Evolutionary conservation across 23 red algal species (phyloP).

Genomic region (Gracilaria vermiculophylla): DNA sequence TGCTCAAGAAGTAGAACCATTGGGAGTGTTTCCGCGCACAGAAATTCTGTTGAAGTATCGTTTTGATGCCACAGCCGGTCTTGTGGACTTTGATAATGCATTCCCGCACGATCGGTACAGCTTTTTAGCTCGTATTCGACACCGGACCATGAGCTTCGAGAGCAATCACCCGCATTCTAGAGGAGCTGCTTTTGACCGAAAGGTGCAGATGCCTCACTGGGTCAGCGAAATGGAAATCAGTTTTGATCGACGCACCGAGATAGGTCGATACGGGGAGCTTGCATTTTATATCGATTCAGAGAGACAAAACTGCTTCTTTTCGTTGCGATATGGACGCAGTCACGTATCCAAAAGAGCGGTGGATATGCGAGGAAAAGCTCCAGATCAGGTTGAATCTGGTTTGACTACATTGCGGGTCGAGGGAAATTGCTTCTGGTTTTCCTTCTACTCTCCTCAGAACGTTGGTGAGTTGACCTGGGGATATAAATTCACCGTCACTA

Average conservation of each 20-base stretch:
- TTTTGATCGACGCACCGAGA: conserved; percentile 25
- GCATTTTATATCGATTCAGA: conserved; percentile 28
- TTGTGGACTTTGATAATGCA: conserved; percentile 3
- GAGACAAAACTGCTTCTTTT: background rate
- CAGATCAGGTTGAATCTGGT: background rate
- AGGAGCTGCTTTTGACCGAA: background rate
- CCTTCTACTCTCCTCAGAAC: conserved; percentile 47
- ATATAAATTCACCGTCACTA: conserved; percentile 15
- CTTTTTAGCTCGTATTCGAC: conserved; percentile 22
- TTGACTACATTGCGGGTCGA: background rate
- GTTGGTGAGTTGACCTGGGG: conserved; percentile 40
- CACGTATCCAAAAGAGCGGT: background rate
- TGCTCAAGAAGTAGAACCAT: conserved; percentile 47
- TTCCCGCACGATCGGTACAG: conserved; percentile 4
- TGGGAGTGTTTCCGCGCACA: background rate
- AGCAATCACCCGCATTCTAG: conserved; percentile 21
- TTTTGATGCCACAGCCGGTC: conserved; percentile 17
- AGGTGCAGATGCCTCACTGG: conserved; percentile 38
- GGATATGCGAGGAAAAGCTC: background rate
- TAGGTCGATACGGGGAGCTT: conserved; percentile 51
- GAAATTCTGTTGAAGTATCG: conserved; percentile 38
- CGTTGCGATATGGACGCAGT: background rate
- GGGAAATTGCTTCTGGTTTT: conserved; percentile 46
- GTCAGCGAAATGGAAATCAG: conserved; percentile 6
- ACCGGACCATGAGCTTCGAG: conserved; percentile 19